A percentile compares a stretch with the other conserved stretches of the same genome.
Evolutionary conservation across 1,284 basidiomycete species (phyloP).

Genomic region (Tausonia pullulans): DNA sequence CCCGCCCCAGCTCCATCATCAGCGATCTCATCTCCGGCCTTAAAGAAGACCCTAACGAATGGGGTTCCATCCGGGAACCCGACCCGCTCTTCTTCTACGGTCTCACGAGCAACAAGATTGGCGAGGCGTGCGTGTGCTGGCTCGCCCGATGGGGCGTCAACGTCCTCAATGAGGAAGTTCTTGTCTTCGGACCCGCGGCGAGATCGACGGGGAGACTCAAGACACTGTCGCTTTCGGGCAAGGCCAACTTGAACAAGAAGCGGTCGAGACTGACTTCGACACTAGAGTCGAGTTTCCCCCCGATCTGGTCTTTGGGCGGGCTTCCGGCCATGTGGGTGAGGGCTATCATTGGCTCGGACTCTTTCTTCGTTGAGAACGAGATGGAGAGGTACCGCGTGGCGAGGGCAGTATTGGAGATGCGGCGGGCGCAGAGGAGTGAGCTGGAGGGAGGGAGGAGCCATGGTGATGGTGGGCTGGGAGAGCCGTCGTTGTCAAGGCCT

Average conservation of each 20-base stretch:
- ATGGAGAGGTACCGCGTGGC: constrained; percentile 70
- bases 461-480: constrained; percentile 6
- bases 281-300: constrained; percentile 27
- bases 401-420: constrained; percentile 59
- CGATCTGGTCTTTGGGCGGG: constrained; percentile 58
- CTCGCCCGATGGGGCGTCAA: constrained; percentile 74
- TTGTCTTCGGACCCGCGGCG: constrained; percentile 16
- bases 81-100: constrained; percentile 56
- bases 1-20: not conserved
- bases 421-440: constrained; percentile 39
- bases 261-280: not conserved
- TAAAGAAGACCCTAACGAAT: not conserved
- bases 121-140: constrained; percentile 82
- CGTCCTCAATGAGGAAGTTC: constrained; percentile 55
- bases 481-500: not conserved
- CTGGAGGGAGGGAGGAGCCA: not conserved
- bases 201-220: not conserved
- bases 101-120: constrained; percentile 72
- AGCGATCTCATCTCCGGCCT: not conserved
- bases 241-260: not conserved
- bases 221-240: not conserved
- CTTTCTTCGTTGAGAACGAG: constrained; percentile 68
- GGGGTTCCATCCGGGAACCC: not conserved
- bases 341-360: constrained; percentile 63
- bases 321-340: constrained; percentile 60